These are phyloP conservation scores for Gnomoniopsis smithogilvyi DNA, from an alignment of 2,329 filamentous ascomycete genomes.

Conservation along the genomic window DNA sequence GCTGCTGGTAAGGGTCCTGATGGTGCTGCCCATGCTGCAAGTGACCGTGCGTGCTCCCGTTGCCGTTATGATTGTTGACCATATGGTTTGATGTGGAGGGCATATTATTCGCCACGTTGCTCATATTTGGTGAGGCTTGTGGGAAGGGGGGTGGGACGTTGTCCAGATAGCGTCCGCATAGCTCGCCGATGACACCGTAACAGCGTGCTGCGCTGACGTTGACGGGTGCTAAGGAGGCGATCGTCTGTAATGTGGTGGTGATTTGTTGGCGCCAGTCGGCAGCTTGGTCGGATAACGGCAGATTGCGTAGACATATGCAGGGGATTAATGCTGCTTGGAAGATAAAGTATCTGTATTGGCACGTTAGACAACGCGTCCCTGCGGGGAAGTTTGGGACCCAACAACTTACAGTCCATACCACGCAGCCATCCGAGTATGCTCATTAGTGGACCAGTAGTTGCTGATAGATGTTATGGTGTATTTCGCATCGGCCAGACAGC, in stretches of 20 bases:
- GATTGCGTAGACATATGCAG: slow-evolving; percentile 42
- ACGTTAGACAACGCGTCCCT: background rate
- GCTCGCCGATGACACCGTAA: slow-evolving; percentile 36
- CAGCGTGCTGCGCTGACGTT: slow-evolving; percentile 41
- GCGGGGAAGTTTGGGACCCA: no score
- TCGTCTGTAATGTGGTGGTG: slow-evolving; percentile 31
- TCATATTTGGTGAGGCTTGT: slow-evolving; percentile 15
- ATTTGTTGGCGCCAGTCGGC: slow-evolving; percentile 40
- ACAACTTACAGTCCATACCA: slow-evolving; percentile 38
- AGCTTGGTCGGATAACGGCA: slow-evolving; percentile 33
- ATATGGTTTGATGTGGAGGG: slow-evolving; percentile 1
- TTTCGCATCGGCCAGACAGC: slow-evolving; percentile 39
- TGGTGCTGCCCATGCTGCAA: slow-evolving; percentile 13
- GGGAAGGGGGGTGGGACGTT: slow-evolving; percentile 18
- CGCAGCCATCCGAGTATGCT: slow-evolving; percentile 36
- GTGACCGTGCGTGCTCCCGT: slow-evolving; percentile 6
- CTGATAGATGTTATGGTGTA: slow-evolving; percentile 36
- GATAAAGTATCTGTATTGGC: slow-evolving; percentile 36
- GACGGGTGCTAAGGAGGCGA: slow-evolving; percentile 32
- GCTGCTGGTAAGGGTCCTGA: slow-evolving; percentile 16
- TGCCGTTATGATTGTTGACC: slow-evolving; percentile 7
- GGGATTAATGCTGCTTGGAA: slow-evolving; percentile 48
- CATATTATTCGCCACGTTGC: slow-evolving; percentile 9
- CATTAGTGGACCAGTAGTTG: slow-evolving; percentile 33
- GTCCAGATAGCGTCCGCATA: slow-evolving; percentile 36